These are phyloP conservation scores for Apophysomyces ossiformis DNA, from an alignment of 371 early-diverging fungal species.

Conservation along the genomic window DNA sequence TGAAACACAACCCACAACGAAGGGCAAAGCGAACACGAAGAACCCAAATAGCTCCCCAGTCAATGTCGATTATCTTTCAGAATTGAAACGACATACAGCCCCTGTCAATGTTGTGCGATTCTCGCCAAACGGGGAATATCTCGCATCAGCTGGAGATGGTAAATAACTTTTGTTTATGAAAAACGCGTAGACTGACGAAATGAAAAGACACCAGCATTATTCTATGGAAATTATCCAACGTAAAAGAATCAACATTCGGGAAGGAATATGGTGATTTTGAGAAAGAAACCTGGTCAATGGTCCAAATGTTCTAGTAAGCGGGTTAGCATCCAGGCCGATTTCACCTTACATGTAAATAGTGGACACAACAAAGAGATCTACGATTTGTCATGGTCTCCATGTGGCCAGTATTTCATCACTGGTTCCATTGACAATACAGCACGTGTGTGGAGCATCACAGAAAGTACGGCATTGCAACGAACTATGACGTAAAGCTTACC, in stretches of 20 bases:
- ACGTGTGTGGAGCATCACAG: slow-evolving; percentile 84
- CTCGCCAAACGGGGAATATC: slow-evolving; percentile 73
- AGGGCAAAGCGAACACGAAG: slow-evolving; percentile 19
- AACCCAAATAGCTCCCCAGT: slow-evolving; percentile 49
- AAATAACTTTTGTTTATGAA: slow-evolving; percentile 16
- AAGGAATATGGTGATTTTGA: slow-evolving; percentile 43
- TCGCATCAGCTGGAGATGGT: slow-evolving; percentile 95
- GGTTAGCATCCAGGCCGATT: background rate
- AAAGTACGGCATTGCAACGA: slow-evolving; percentile 51
- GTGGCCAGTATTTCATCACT: slow-evolving; percentile 84
- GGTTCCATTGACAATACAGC: slow-evolving; percentile 94
- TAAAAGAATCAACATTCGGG: slow-evolving; percentile 37
- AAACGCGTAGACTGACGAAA: background rate
- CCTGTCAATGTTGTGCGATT: slow-evolving; percentile 96
- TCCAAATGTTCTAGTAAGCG: slow-evolving; percentile 51
- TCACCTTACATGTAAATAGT: slow-evolving; percentile 19
- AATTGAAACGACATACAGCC: slow-evolving; percentile 82
- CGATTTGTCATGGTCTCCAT: slow-evolving; percentile 95
- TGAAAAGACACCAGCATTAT: slow-evolving; percentile 81
- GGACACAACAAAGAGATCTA: slow-evolving; percentile 80
- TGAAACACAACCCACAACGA: slow-evolving; percentile 16
- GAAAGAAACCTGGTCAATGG: slow-evolving; percentile 65
- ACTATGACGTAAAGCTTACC: background rate
- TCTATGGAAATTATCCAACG: slow-evolving; percentile 73
- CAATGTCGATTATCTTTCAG: slow-evolving; percentile 81